Evolutionary conservation across 139 green algal genomes (phyloP), one percentile per base, ranked within the genome.

Genomic region (Coelastrella sp.): DNA sequence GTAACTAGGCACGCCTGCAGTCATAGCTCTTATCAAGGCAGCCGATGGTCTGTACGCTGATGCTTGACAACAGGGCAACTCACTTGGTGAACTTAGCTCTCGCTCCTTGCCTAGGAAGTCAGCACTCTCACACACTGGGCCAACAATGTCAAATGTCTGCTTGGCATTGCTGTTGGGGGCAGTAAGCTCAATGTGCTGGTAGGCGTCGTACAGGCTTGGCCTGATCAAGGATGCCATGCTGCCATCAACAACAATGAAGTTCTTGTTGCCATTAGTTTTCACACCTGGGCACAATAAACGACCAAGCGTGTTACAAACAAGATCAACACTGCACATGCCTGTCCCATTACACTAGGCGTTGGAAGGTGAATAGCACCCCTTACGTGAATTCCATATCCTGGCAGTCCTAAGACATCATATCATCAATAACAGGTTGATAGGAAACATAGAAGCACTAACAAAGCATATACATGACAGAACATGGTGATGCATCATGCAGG

Each of bases 151-250:
- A 90, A 96, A 99, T 32, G 79, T 90, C 51, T 88, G 78, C 60
- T 89, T 35, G 5, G 40, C 69, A 5, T 57, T 82, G 45, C 25
- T 78, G 87, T 68, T 87, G 30, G 96, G 96, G 32, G 86, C 87
- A 35, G 96, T 98, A 30, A 99, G 94, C 92, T 98, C 94, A 72
- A 99, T 99, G 92, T 99, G 96, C 90, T 99, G 96, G 89, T 96
- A 96, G 78, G 95, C 91, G 77, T 96, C 94, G 82, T 98, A 98
- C 5, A 99, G 91, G 30, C 91, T 95, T 57, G 96, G 96, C 23
- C 96, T 90, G 88, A 99, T 99, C 86, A 99, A 93, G 68, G 97
- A 91, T 23, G 95, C 92, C 96, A 99, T 99, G 89, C 94, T 98
- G 74, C 96, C 96, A 88, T 99, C 96, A 2, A 99, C 88, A 0